A percentile compares a stretch with the other conserved stretches of the same genome.
Conservation (phyloP, 2,329 filamentous ascomycete species). For the Penicillium psychrosexuale region DNA sequence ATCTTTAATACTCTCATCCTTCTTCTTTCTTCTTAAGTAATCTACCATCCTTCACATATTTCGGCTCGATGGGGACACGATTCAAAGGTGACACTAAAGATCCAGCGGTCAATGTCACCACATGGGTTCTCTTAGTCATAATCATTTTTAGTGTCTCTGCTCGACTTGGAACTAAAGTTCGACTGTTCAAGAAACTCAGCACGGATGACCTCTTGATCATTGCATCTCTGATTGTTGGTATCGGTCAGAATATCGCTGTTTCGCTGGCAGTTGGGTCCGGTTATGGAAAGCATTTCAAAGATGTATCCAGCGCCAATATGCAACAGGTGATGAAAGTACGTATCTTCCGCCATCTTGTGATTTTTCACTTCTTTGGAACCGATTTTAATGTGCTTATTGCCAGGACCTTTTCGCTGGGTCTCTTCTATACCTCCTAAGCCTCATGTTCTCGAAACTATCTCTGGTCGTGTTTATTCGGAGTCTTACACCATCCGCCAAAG, state of each 20-base stretch:
- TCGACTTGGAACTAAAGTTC: constrained; percentile 21
- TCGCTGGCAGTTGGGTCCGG: constrained; percentile 23
- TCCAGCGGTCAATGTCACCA: constrained; percentile 24
- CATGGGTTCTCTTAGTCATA: constrained; percentile 21
- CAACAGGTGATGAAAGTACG: constrained; percentile 22
- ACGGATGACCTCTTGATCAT: constrained; percentile 24
- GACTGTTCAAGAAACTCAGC: constrained; percentile 20
- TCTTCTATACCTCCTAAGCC: constrained; percentile 20
- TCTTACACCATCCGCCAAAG: constrained; percentile 18
- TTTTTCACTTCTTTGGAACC: neutral
- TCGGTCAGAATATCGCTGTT: constrained; percentile 18
- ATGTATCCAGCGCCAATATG: constrained; percentile 13
- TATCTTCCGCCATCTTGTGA: neutral
- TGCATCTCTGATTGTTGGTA: constrained; percentile 15
- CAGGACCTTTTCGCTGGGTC: constrained; percentile 23
- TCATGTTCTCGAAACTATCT: constrained; percentile 25
- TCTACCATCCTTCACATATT: neutral
- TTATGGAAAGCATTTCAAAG: constrained; percentile 20
- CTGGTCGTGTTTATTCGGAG: constrained; percentile 22
- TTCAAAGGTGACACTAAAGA: constrained; percentile 21
- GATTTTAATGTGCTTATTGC: neutral
- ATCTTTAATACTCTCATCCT: neutral
- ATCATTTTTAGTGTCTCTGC: constrained; percentile 21
- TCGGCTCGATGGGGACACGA: constrained; percentile 18
- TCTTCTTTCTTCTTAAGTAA: neutral